Conservation (phyloP, 257 asterid species). For the Scutellaria minor region DNA sequence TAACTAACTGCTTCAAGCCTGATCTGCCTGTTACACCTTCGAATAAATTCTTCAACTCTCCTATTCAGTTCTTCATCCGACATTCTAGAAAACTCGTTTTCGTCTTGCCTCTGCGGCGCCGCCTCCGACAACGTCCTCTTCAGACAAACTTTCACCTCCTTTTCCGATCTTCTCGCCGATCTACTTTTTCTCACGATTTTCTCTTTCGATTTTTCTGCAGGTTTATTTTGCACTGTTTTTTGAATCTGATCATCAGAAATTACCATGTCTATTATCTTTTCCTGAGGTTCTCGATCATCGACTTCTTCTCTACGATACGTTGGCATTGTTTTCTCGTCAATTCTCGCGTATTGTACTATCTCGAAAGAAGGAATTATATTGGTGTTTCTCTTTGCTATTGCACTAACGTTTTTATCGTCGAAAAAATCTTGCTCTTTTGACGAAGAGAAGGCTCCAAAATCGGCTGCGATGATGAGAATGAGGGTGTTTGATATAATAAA, state of each 20-base stretch:
- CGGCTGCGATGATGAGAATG: slow-evolving; percentile 63
- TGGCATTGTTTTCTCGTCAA: not conserved
- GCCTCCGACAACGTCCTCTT: slow-evolving; percentile 49
- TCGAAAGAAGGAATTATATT: slow-evolving; percentile 20
- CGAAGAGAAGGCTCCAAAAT: slow-evolving; percentile 38
- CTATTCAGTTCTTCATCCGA: slow-evolving; percentile 67
- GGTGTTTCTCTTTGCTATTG: not conserved
- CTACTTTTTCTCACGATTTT: not conserved
- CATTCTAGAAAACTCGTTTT: slow-evolving; percentile 59
- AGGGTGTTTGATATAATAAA: slow-evolving; percentile 67
- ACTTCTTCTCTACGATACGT: not conserved
- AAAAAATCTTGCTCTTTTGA: slow-evolving; percentile 36
- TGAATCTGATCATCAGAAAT: not conserved
- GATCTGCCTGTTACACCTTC: slow-evolving; percentile 58
- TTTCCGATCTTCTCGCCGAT: not conserved
- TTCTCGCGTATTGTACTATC: not conserved
- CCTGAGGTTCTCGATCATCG: slow-evolving; percentile 33
- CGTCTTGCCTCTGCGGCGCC: slow-evolving; percentile 37
- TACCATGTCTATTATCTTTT: slow-evolving; percentile 40
- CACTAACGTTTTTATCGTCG: slow-evolving; percentile 31
- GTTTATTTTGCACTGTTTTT: slow-evolving; percentile 19
- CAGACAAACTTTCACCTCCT: not conserved
- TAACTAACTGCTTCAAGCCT: slow-evolving; percentile 49
- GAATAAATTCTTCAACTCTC: slow-evolving; percentile 70
- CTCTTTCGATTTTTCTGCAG: not conserved